phyloP scores from a whole-genome alignment of 257 asterid genomes.

The Nicotiana noctiflora region DNA sequence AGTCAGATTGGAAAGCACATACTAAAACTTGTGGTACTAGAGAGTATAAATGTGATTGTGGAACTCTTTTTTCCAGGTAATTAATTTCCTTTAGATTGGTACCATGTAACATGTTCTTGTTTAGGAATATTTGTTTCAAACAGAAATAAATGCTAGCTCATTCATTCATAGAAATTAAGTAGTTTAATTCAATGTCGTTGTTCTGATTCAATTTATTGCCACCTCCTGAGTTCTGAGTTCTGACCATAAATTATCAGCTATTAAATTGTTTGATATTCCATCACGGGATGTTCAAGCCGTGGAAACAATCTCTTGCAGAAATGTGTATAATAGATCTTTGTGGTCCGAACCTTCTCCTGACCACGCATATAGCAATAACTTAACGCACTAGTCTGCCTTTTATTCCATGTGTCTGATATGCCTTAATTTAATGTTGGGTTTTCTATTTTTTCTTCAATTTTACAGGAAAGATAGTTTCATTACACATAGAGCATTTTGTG shows the following conservation, averaged over 20 bases:
- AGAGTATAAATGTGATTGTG: constrained; percentile 92
- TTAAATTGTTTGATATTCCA: background rate
- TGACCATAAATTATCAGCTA: background rate
- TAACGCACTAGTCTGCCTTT: no score
- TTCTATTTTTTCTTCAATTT: no score
- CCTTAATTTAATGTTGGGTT: background rate
- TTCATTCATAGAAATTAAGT: background rate
- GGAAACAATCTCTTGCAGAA: no score
- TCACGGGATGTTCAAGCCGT: no score
- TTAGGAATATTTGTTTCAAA: constrained; percentile 37
- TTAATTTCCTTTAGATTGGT: background rate
- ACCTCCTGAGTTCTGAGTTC: background rate
- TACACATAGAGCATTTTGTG: no score
- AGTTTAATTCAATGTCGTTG: background rate
- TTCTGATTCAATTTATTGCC: constrained; percentile 9
- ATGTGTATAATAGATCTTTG: no score
- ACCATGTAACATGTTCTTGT: constrained; percentile 11
- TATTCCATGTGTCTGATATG: background rate
- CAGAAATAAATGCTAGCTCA: constrained; percentile 33
- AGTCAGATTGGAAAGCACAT: constrained; percentile 97
- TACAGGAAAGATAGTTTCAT: no score
- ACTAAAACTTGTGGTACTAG: constrained; percentile 90
- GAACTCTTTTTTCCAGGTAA: constrained; percentile 94
- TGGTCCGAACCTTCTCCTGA: no score
- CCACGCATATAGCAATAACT: no score